Percentiles rank a stretch among this genome's conserved stretches.
phyloP scores from a whole-genome alignment of 1,284 basidiomycete genomes.

The Cystobasidium slooffiae region DNA sequence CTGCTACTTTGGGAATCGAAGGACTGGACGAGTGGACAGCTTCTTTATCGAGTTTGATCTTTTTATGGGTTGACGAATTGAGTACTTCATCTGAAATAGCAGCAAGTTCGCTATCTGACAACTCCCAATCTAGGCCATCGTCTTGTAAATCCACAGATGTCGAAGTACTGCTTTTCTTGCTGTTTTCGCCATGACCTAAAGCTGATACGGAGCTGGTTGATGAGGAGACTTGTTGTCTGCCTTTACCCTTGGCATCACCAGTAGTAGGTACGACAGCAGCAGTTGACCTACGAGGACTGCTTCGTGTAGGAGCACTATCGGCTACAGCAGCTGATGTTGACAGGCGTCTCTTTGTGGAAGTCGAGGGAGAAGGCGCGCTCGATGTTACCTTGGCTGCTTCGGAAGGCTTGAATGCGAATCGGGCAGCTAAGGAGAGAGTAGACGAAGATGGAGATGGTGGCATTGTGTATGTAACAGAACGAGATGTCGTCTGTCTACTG shows the following conservation, averaged over 20 bases:
- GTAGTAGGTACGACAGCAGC: not conserved
- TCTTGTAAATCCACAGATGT: conserved; percentile 5
- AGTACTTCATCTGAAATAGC: conserved; percentile 1
- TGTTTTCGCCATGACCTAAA: not conserved
- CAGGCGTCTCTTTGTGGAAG: conserved; percentile 13
- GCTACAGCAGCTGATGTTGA: not conserved
- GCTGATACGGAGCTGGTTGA: not conserved
- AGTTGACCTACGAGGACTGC: conserved; percentile 1
- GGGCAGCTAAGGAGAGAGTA: conserved; percentile 2
- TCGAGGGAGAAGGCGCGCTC: conserved; percentile 1
- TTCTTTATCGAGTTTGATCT: conserved; percentile 9
- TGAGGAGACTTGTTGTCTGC: not conserved
- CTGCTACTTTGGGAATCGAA: not conserved
- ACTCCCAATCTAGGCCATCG: conserved; percentile 14
- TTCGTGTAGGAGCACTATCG: conserved; percentile 2
- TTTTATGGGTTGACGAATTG: not conserved
- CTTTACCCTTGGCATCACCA: not conserved
- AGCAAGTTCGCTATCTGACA: conserved; percentile 16
- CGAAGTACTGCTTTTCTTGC: not conserved
- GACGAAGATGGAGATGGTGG: conserved; percentile 6
- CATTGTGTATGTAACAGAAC: not conserved
- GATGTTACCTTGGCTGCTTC: conserved; percentile 1
- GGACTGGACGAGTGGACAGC: not conserved
- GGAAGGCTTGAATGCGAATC: conserved; percentile 31
- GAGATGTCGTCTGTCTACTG: not conserved